Percentiles rank a stretch among this genome's conserved stretches.
Conservation (phyloP, 2,329 filamentous ascomycete genomes). For the Curvularia sp. region DNA sequence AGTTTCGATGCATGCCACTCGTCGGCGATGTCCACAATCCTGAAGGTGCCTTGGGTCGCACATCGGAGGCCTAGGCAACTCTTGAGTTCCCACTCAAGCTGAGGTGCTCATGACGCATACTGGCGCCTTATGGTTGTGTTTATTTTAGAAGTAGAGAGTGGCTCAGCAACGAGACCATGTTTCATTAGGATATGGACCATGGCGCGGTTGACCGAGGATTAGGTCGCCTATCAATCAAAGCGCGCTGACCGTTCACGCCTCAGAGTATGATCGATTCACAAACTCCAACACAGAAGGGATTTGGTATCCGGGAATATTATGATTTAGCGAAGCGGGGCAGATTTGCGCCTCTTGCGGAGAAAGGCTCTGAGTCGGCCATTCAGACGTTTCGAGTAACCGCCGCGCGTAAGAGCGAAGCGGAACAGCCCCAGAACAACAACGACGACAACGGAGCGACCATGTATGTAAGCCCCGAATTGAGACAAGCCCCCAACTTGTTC, state of each 20-base stretch:
- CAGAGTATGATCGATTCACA: slow-evolving; percentile 12
- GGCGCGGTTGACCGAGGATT: neutral
- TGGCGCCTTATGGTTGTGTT: neutral
- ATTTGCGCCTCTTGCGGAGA: slow-evolving; percentile 11
- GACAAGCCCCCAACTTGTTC: slow-evolving; percentile 10
- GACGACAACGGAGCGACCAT: slow-evolving; percentile 2
- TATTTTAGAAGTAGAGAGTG: neutral
- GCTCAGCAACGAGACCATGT: neutral
- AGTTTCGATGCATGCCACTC: slow-evolving; percentile 23
- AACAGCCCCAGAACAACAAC: slow-evolving; percentile 17
- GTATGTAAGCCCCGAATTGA: slow-evolving; percentile 10
- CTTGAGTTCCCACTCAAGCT: slow-evolving; percentile 8
- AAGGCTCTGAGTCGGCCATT: slow-evolving; percentile 15
- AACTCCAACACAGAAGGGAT: slow-evolving; percentile 6
- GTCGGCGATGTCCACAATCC: slow-evolving; percentile 12
- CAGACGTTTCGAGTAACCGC: slow-evolving; percentile 23
- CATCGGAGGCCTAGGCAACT: slow-evolving; percentile 14
- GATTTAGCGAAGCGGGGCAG: slow-evolving; percentile 14
- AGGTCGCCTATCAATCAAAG: slow-evolving; percentile 1
- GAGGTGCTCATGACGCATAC: neutral
- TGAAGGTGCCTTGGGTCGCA: slow-evolving; percentile 21
- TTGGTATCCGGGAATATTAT: slow-evolving; percentile 2
- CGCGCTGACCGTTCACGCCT: slow-evolving; percentile 10
- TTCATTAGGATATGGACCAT: slow-evolving; percentile 1
- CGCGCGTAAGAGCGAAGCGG: slow-evolving; percentile 16